Conservation (phyloP, 331 rosid genomes). For the Rhamnella rubrinervis region DNA sequence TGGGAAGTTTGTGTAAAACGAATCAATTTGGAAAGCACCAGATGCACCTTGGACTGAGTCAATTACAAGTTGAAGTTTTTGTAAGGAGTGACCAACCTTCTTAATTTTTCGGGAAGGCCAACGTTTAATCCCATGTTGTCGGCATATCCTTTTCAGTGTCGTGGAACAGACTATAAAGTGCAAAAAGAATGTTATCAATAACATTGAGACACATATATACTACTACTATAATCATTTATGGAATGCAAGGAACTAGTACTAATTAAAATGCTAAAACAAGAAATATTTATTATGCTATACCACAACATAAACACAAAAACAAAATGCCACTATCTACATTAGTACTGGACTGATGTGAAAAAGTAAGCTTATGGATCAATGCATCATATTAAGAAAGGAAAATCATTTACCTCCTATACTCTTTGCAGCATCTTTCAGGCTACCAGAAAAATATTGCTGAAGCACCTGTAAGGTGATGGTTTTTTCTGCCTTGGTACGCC, state of each 20-base stretch:
- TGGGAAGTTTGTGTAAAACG: conserved; percentile 77
- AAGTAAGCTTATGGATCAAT: background rate
- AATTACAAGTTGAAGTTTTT: conserved; percentile 85
- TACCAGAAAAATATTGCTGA: conserved; percentile 82
- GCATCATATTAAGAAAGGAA: background rate
- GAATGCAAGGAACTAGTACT: too few species aligned
- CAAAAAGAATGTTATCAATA: background rate
- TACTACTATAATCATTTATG: too few species aligned
- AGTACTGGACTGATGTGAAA: background rate
- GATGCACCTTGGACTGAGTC: conserved; percentile 93
- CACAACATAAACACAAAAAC: too few species aligned
- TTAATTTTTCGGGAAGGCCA: conserved; percentile 98
- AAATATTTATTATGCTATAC: too few species aligned
- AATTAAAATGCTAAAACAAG: too few species aligned
- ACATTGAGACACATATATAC: too few species aligned
- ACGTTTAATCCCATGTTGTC: conserved; percentile 91
- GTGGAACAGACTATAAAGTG: conserved; percentile 78
- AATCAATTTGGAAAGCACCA: conserved; percentile 74
- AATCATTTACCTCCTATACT: conserved; percentile 79
- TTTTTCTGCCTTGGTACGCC: conserved; percentile 78
- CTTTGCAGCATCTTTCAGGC: conserved; percentile 96
- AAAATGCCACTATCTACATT: too few species aligned
- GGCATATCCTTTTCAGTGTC: conserved; percentile 90
- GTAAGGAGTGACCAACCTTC: conserved; percentile 96
- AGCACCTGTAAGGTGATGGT: conserved; percentile 81